Conservation (phyloP, 2,329 filamentous ascomycete genomes). For the Aspergillus floridensis region DNA sequence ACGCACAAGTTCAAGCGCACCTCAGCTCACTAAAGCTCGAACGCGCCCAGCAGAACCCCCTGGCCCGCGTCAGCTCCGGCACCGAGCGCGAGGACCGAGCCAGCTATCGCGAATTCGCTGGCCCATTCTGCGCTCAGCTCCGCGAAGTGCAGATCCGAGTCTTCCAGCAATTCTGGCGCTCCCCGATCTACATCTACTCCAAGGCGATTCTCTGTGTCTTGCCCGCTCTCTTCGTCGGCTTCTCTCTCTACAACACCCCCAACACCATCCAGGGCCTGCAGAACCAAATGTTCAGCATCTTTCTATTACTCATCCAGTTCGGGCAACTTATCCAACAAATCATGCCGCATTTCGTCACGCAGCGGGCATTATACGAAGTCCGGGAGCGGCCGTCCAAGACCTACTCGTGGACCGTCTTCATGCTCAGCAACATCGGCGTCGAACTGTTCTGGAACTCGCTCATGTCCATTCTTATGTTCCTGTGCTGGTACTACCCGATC, state of each 20-base stretch:
- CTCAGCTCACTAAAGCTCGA: too few species aligned
- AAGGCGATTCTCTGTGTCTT: not conserved
- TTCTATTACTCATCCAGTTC: not conserved
- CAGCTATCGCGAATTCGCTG: too few species aligned
- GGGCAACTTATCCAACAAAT: not conserved
- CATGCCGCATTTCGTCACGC: not conserved
- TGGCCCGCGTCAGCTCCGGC: too few species aligned
- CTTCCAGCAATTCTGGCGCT: too few species aligned
- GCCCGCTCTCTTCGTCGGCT: not conserved
- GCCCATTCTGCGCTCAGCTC: too few species aligned
- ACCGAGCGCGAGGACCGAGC: too few species aligned
- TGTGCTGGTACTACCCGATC: slow-evolving; percentile 8
- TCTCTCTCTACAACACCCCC: not conserved
- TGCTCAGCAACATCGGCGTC: not conserved
- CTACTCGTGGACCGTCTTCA: not conserved
- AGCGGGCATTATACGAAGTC: not conserved
- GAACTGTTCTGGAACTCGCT: not conserved
- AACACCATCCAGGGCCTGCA: not conserved
- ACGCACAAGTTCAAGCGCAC: not conserved
- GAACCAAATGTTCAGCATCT: not conserved
- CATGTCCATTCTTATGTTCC: not conserved
- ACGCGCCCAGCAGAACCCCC: too few species aligned
- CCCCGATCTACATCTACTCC: too few species aligned
- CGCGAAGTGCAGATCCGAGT: too few species aligned
- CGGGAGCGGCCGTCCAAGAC: not conserved